Evolutionary conservation across 306 rosid species (phyloP).

Genomic region (Bauhinia variegata): DNA sequence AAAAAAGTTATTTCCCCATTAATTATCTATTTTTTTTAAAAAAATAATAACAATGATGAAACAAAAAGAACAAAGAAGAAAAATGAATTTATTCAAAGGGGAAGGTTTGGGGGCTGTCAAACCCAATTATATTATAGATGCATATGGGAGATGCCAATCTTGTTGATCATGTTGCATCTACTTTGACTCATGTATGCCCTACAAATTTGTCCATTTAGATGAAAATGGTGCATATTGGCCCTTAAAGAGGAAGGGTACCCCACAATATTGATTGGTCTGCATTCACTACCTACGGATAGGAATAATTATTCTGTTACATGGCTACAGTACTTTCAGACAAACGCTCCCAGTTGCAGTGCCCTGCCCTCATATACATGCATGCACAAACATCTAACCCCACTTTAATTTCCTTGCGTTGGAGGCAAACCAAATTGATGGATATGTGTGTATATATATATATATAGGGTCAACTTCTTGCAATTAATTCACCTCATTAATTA

Average conservation of each 20-base stretch:
- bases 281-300: slow-evolving; percentile 40
- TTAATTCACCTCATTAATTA: no score
- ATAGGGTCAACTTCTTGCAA: background rate
- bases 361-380: slow-evolving; percentile 30
- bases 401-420: slow-evolving; percentile 45
- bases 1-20: no score
- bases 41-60: no score
- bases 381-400: slow-evolving; percentile 43
- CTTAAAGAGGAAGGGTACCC: slow-evolving; percentile 23
- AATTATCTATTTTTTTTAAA: no score
- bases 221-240: slow-evolving; percentile 41
- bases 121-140: background rate
- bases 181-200: slow-evolving; percentile 44
- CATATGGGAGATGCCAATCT: slow-evolving; percentile 15
- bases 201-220: slow-evolving; percentile 48
- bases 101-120: no score
- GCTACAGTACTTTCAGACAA: slow-evolving; percentile 35
- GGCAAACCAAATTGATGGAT: background rate
- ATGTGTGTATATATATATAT: no score
- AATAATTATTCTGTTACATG: slow-evolving; percentile 46
- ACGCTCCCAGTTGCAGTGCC: slow-evolving; percentile 43
- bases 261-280: slow-evolving; percentile 47
- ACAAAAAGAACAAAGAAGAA: no score
- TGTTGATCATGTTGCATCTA: slow-evolving; percentile 15
- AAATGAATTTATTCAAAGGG: no score